Base-by-base conservation (phyloP, 257 asterid species). In the Cinchona pubescens region DNA sequence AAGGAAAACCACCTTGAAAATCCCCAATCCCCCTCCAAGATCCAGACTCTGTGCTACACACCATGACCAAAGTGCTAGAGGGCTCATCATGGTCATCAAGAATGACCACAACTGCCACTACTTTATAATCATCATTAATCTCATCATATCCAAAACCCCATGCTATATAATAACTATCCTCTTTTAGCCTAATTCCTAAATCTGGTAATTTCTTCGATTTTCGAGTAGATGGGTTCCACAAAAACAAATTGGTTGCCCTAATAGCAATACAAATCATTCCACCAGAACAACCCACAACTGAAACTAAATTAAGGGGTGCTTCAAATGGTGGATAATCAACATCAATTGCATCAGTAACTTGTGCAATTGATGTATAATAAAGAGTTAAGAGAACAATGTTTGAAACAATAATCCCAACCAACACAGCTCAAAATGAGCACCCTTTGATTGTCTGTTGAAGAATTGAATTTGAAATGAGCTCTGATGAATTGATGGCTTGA, bases 11-110 rank as follows among this genome's bases (percentile, higher is more conserved):
- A n/a, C 76, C 82, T 76, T 38, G 29, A 10, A 60, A 81, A 64
- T 67, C 76, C 78, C 67, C 56, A 55, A 85, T 73, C 66, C 34
- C 79, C 75, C 40, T 86, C 92, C 95, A 87, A 37, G 82, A n/a
- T 75, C 80, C 81, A 43, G 45, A 45, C 65, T 73, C 87, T 82
- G 78, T 48, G 56, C 90, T 81, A 46, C 84, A 90, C 16, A 87
- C 76, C 53, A 53, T 81, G 12, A 86, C 85, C 45, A 42, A 42
- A 56, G 59, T n/a, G 68, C 49, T 86, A 55, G 69, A 51, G 7
- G 25, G 10, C 23, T 16, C 9, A 51, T 7, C 59, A 51, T 19
- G 8, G 7, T 51, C 71, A 4, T 43, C 74, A 45, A 64, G 15
- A 48, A 37, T 2, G 49, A 16, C 30, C 61, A 72, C 43, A 74